Evolutionary conservation across 768 basidiomycete species (phyloP).

Genomic region (Exsudoporus frostii): DNA sequence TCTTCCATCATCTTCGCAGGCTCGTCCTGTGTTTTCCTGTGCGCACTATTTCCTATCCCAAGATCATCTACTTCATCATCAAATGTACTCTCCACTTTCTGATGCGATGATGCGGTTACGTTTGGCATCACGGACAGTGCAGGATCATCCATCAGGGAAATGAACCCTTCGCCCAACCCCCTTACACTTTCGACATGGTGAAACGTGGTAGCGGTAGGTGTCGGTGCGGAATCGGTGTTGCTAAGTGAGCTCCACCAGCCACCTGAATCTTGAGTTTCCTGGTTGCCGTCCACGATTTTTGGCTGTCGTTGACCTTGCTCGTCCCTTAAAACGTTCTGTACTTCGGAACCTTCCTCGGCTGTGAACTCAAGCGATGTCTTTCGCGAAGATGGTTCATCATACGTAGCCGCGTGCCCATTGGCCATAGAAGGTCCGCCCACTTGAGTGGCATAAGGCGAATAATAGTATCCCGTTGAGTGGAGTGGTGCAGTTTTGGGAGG

Average conservation of each 20-base stretch:
- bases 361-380: constrained; percentile 32
- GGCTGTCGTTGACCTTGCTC: constrained; percentile 4
- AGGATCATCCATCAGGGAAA: constrained; percentile 76
- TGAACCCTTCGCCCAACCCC: constrained; percentile 57
- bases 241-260: constrained; percentile 63
- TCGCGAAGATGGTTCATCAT: constrained; percentile 28
- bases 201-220: constrained; percentile 72
- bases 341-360: constrained; percentile 23
- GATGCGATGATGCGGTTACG: constrained; percentile 7
- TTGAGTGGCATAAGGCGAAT: constrained; percentile 30
- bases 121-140: constrained; percentile 40
- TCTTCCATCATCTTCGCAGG: constrained; percentile 30
- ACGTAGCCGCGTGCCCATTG: constrained; percentile 38
- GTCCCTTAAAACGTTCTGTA: background rate
- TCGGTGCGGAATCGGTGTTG: constrained; percentile 41
- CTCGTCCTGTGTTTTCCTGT: constrained; percentile 32
- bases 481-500: constrained; percentile 56
- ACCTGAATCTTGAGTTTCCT: constrained; percentile 37
- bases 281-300: constrained; percentile 29
- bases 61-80: constrained; percentile 80
- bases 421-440: constrained; percentile 25
- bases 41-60: constrained; percentile 78
- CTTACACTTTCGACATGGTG: constrained; percentile 46
- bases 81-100: constrained; percentile 8
- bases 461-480: constrained; percentile 31